phyloP scores from a whole-genome alignment of 2,329 filamentous ascomycete genomes.

The Ophiostoma sp. region DNA sequence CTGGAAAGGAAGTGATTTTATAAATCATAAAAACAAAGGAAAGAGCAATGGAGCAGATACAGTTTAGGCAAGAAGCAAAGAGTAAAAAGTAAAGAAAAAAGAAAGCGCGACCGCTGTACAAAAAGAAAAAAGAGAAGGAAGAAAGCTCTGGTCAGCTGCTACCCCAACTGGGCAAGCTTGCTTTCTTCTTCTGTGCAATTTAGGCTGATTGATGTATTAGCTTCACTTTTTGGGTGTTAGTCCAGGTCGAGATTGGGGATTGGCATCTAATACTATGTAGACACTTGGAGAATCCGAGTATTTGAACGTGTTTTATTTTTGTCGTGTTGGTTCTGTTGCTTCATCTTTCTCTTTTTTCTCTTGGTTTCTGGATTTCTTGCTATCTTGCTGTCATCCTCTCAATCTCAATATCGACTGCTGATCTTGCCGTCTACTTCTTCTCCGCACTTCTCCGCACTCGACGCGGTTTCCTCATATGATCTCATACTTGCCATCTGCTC shows the following conservation, averaged over 20 bases:
- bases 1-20: neutral
- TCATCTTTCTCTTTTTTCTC: neutral
- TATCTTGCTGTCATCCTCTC: neutral
- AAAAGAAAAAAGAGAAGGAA: neutral
- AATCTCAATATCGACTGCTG: neutral
- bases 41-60: neutral
- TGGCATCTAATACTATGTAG: neutral
- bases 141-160: neutral
- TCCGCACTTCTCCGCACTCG: slow-evolving; percentile 4
- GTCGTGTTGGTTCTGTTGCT: neutral
- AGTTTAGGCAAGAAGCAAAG: slow-evolving; percentile 5
- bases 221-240: neutral
- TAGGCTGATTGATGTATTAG: slow-evolving; percentile 13
- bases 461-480: neutral
- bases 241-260: neutral
- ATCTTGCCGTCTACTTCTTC: neutral
- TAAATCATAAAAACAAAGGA: neutral
- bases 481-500: neutral
- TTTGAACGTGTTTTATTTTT: slow-evolving; percentile 3
- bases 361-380: neutral
- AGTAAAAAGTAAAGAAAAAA: neutral
- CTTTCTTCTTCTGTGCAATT: neutral
- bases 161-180: slow-evolving; percentile 11
- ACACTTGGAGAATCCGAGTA: neutral
- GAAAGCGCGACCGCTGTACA: neutral